Conservation (phyloP, 305 asterid genomes). For the Plantago coronopus region DNA sequence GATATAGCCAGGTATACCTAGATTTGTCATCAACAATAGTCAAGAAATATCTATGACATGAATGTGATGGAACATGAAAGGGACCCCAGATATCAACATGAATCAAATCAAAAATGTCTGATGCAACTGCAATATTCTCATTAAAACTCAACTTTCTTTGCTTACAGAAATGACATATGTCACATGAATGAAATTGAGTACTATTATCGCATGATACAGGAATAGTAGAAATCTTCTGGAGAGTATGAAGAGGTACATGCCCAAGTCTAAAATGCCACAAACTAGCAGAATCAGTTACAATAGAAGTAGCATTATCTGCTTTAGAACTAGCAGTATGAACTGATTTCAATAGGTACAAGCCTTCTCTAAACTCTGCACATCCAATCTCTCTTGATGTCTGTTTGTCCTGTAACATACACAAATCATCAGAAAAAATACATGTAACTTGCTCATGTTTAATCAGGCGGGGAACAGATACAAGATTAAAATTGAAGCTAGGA, state of each 20-base stretch:
- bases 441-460: background rate
- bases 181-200: background rate
- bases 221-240: background rate
- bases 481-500: background rate
- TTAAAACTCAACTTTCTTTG: background rate
- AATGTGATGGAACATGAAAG: background rate
- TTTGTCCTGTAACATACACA: background rate
- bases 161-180: background rate
- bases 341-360: background rate
- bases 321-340: no score
- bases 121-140: background rate
- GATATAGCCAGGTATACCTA: background rate
- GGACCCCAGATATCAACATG: conserved; percentile 4
- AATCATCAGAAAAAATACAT: no score
- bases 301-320: no score
- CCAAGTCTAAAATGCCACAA: conserved; percentile 33
- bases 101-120: background rate
- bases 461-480: background rate
- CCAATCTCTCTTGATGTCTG: background rate
- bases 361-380: background rate
- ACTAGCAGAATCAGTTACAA: no score
- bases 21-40: background rate
- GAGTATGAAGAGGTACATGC: conserved; percentile 4
- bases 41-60: background rate
- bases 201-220: no score